Base-by-base conservation (phyloP, 116 monocot species). In the Trichopus zeylanicus region DNA sequence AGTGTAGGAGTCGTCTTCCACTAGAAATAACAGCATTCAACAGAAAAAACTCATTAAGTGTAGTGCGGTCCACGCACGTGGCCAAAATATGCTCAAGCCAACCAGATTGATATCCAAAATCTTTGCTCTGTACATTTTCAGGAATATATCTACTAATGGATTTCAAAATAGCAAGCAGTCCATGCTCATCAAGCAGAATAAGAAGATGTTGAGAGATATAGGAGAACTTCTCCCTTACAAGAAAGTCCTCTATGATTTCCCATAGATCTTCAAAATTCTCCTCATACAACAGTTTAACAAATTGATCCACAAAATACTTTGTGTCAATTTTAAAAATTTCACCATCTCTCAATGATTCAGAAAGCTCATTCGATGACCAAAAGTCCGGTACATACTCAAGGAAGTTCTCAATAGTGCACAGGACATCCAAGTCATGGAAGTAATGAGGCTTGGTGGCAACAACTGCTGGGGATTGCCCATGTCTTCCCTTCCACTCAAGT, bases 401-500 rank as follows among this genome's bases (percentile, higher is more conserved):
- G 64, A 91, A 98, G 71, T 92, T 98, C 31, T 91, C 85, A 4
- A 92, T 80, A 8, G 98, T 91, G 39, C 25, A 60, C 5, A 91
- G 48, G 20, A 98, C 70, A 88, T 98, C 88, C 59, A 91, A 71
- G 54, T 91, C 85, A 46, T 74, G 67, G 48, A 98, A 92, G 62
- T 92, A 98, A 72, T 98, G 98, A 51, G 98, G 98, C 68, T 98
- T 98, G 19, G 88, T 91, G 52, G 98, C 98, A 65, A 98, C 87
- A 64, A 98, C 79, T 20, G 92, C 88, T 9, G 98, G 98, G 26
- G 98, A 91, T 49, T 98, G 91, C 38, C 92, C 98, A 74, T 91
- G 92, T 19, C 63, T 88, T 23, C 98, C 98, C 56, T 85, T 91
- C 98, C 98, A 98, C 66, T 80, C 92, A 33, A 98, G 98, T 57